Percentiles rank a stretch among this genome's conserved stretches.
These are phyloP conservation scores for Trichothecium roseum DNA, from an alignment of 2,329 filamentous ascomycete genomes.

Conservation along the genomic window DNA sequence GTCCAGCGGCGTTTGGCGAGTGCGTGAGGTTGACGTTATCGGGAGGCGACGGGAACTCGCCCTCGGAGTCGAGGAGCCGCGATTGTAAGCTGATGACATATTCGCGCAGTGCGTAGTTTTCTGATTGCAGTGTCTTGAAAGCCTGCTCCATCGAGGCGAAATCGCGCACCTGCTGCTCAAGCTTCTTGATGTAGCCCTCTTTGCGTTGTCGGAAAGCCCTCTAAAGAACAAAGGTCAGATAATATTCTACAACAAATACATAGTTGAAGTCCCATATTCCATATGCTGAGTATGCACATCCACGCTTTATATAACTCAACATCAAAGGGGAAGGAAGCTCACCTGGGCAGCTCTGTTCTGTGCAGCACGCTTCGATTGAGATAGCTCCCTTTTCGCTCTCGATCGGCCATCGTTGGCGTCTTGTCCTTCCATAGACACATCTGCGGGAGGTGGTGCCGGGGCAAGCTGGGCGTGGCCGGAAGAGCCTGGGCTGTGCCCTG, in stretches of 20 bases:
- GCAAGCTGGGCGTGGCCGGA: conserved; percentile 14
- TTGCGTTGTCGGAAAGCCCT: conserved; percentile 95
- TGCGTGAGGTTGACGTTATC: conserved; percentile 58
- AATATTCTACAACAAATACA: background rate
- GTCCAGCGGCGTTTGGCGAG: conserved; percentile 8
- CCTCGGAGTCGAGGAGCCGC: conserved; percentile 70
- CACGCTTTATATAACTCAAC: too few relatives aligned
- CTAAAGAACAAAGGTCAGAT: conserved; percentile 32
- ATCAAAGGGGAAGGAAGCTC: conserved; percentile 30
- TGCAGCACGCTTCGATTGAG: conserved; percentile 89
- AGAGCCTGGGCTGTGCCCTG: conserved; percentile 19
- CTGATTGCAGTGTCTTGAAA: conserved; percentile 71
- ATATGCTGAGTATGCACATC: too few relatives aligned
- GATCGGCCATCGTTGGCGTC: conserved; percentile 50
- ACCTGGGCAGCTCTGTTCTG: conserved; percentile 97
- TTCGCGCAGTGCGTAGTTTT: conserved; percentile 85
- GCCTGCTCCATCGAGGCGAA: conserved; percentile 64
- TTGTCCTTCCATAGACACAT: conserved; percentile 13
- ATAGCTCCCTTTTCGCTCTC: conserved; percentile 73
- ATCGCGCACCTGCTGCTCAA: conserved; percentile 87
- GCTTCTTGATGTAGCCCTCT: conserved; percentile 94
- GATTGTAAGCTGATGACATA: conserved; percentile 89
- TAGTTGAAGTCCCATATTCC: too few relatives aligned
- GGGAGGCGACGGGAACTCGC: conserved; percentile 76
- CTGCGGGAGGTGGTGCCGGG: conserved; percentile 18